Base-by-base conservation (phyloP, 495 filamentous ascomycete species). In the Penicillium bialowiezense region DNA sequence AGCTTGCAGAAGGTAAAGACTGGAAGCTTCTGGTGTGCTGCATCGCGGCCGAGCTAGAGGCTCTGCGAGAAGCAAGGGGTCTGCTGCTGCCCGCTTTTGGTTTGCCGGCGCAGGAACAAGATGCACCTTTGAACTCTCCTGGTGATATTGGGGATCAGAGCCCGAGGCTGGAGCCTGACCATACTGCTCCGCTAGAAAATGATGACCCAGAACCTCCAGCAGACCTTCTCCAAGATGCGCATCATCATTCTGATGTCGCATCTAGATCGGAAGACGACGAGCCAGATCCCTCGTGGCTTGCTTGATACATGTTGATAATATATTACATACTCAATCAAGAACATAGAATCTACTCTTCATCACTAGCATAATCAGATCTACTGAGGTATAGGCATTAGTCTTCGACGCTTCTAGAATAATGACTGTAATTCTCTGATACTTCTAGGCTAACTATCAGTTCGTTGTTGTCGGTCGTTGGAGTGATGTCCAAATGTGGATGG, bases 21-120 rank as follows among this genome's bases (percentile, higher is more conserved):
- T 98, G 93, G 93, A 97, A 88, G 33, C 68, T 97, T 20, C 74
- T 98, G 19, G 81, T 96, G 18, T 92, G 87, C 48, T 91, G 88
- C 48, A 84, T 97, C 50, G 87, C 90, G 3, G 89, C 93, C 1
- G 93, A 98, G 58, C 63, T 96, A 3, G 87, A 92, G 55, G 91
- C 95, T 7, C 82, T 96, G 44, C 74, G 68, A 41, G 84, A 91
- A 58, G 88, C 85, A 8, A 75, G 79, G 46, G 68, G 68, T 2
- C 76, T 95, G 52, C 70, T 97, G 41, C 68, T 77, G 26, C 74
- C 70, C 14, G 74, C 39, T 7, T 63, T 55, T 39, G 56, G 54
- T 36, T 37, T 62, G 26, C 36, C 61, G 28, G 38, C 47, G 14
- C 35, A 50, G 14, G 42, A 49, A n/a, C 29, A 54, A 20, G 44